A percentile compares a stretch with the other conserved stretches of the same genome.
Evolutionary conservation across 208 protist species (phyloP).

Genomic region (Acanthamoeba lenticulata): DNA sequence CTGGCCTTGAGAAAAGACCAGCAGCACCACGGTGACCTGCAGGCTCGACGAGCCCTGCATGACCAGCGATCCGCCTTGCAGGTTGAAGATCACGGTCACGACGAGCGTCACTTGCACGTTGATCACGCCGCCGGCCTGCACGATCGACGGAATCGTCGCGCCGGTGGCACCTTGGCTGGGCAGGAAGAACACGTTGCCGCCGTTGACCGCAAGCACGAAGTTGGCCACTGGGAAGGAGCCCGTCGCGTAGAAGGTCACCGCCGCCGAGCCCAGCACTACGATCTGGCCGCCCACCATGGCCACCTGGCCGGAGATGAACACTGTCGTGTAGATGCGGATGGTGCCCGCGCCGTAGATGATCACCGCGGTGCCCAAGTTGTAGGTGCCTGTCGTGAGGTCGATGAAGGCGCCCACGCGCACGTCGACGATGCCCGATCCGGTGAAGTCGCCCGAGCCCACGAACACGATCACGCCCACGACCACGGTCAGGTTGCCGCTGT

Average conservation of each 20-base stretch:
- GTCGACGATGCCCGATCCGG: neutral
- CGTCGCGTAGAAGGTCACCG: neutral
- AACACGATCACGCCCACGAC: neutral
- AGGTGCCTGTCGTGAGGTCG: neutral
- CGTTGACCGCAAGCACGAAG: neutral
- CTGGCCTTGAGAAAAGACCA: constrained; percentile 42
- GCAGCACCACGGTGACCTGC: neutral
- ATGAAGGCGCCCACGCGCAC: neutral
- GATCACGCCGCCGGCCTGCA: neutral
- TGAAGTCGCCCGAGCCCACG: neutral
- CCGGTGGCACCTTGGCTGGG: neutral
- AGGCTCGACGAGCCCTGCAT: constrained; percentile 27
- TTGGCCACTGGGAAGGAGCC: neutral
- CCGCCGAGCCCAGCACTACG: neutral
- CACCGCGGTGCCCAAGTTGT: neutral
- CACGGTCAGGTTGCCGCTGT: neutral
- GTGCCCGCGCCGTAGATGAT: neutral
- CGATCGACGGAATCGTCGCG: no score
- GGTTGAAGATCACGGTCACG: constrained; percentile 10
- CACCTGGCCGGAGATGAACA: neutral
- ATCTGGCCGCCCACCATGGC: neutral
- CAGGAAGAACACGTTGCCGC: no score
- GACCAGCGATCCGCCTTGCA: constrained; percentile 38
- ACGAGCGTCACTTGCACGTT: no score
- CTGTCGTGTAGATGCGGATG: neutral